Evolutionary conservation across 495 filamentous ascomycete genomes (phyloP).

Genomic region (Neurospora tetrasperma): DNA sequence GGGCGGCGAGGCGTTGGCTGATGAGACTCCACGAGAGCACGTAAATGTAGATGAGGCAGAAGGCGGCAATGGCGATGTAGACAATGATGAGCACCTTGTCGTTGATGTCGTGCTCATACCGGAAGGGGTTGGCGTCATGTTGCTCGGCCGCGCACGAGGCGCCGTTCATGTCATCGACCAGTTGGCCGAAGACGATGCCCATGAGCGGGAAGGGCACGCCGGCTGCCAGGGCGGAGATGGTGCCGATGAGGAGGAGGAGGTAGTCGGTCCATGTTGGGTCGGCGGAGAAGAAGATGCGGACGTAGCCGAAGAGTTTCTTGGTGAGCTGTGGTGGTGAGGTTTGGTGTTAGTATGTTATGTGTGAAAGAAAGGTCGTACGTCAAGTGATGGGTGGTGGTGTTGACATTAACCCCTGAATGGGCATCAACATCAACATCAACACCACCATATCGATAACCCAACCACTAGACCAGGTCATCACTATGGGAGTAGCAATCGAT

Average conservation of each 20-base stretch:
- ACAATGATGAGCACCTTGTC: constrained; percentile 48
- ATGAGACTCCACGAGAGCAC: constrained; percentile 48
- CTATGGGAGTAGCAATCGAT: neutral
- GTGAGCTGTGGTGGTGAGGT: neutral
- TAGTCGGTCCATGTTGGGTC: constrained; percentile 35
- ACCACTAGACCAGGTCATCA: neutral
- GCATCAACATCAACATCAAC: neutral
- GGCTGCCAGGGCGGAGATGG: constrained; percentile 46
- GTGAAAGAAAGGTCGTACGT: neutral
- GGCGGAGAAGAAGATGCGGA: constrained; percentile 18
- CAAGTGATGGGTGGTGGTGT: neutral
- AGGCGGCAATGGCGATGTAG: constrained; percentile 50
- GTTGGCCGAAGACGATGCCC: constrained; percentile 55
- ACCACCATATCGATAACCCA: neutral
- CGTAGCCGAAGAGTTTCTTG: constrained; percentile 4
- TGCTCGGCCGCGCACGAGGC: constrained; percentile 35
- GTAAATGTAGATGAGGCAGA: constrained; percentile 48
- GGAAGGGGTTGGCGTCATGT: constrained; percentile 7
- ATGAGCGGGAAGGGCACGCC: constrained; percentile 59
- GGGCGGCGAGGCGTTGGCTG: constrained; percentile 49
- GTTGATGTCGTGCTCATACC: constrained; percentile 39
- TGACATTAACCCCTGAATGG: neutral
- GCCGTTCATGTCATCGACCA: constrained; percentile 54
- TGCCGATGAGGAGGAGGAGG: constrained; percentile 36
- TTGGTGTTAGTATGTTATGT: neutral